phyloP scores from a whole-genome alignment of 2,329 filamentous ascomycete genomes.

The Phialophora verrucosa region DNA sequence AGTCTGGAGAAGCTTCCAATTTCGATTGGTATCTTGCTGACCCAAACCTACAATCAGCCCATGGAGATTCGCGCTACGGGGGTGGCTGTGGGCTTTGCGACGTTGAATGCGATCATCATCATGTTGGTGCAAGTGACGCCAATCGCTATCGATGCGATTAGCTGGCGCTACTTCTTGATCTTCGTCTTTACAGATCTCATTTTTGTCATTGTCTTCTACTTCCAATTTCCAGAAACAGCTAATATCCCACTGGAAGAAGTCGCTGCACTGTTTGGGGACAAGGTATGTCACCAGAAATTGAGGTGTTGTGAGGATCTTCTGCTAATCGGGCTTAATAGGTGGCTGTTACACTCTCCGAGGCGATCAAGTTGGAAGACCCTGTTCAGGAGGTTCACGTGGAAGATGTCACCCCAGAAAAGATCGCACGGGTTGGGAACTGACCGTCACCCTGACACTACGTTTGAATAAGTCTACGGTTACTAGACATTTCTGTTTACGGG shows the following conservation, averaged over 20 bases:
- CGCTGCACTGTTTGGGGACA: conserved; percentile 26
- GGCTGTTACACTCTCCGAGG: too few relatives aligned
- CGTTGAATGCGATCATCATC: conserved; percentile 27
- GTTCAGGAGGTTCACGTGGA: too few relatives aligned
- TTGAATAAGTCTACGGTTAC: too few relatives aligned
- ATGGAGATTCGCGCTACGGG: conserved; percentile 23
- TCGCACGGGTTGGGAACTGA: too few relatives aligned
- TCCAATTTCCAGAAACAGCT: conserved; percentile 38
- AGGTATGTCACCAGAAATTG: conserved; percentile 2
- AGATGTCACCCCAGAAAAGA: too few relatives aligned
- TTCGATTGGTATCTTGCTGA: background rate
- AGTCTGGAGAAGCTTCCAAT: background rate
- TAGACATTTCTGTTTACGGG: too few relatives aligned
- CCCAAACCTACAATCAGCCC: conserved; percentile 21
- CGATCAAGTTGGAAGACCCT: too few relatives aligned
- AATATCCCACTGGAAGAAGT: conserved; percentile 34
- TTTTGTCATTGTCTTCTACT: conserved; percentile 43
- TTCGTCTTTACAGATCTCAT: conserved; percentile 41
- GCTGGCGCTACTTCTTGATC: conserved; percentile 45
- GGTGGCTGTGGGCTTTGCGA: conserved; percentile 23
- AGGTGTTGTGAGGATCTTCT: too few relatives aligned
- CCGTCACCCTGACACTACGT: too few relatives aligned
- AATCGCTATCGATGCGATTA: conserved; percentile 42
- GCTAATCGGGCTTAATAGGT: too few relatives aligned
- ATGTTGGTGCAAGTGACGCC: conserved; percentile 35